Percentiles rank a stretch among this genome's conserved stretches.
These are phyloP conservation scores for Physaria fendleri DNA, from an alignment of 345 rosid genomes.

Conservation along the genomic window DNA sequence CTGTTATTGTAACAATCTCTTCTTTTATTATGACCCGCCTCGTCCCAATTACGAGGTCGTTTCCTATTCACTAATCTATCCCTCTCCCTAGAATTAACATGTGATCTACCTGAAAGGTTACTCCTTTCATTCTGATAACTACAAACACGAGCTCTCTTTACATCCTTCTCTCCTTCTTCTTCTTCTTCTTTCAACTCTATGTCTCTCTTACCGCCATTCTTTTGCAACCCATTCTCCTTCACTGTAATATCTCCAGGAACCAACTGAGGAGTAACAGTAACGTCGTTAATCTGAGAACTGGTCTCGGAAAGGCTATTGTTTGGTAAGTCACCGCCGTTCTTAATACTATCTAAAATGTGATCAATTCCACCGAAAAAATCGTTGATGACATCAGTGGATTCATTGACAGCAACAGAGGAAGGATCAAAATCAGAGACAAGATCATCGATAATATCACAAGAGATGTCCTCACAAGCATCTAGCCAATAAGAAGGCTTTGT, in stretches of 20 bases:
- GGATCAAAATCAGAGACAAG: constrained; percentile 54
- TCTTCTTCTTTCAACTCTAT: constrained; percentile 30
- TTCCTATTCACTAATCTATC: constrained; percentile 49
- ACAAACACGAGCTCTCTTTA: constrained; percentile 47
- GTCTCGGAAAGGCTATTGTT: constrained; percentile 22
- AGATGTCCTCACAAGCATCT: constrained; percentile 81
- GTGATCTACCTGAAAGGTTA: constrained; percentile 36
- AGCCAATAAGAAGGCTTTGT: constrained; percentile 77
- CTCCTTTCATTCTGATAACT: constrained; percentile 32
- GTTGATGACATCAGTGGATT: constrained; percentile 35
- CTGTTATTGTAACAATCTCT: constrained; percentile 44
- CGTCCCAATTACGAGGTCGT: constrained; percentile 60
- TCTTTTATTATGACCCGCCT: constrained; percentile 44
- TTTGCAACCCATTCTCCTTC: constrained; percentile 34
- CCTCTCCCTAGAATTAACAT: constrained; percentile 40
- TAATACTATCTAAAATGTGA: constrained; percentile 78
- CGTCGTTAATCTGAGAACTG: constrained; percentile 10
- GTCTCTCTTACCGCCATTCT: constrained; percentile 19
- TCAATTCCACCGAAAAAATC: constrained; percentile 95
- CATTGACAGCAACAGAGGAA: constrained; percentile 42
- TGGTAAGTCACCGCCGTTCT: constrained; percentile 66
- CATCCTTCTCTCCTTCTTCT: constrained; percentile 38
- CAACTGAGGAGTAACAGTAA: constrained; percentile 14
- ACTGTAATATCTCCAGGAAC: constrained; percentile 9
- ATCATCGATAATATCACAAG: constrained; percentile 61